phyloP scores from a whole-genome alignment of 192 early-diverging fungal species.

The Haplosporangium gracile region DNA sequence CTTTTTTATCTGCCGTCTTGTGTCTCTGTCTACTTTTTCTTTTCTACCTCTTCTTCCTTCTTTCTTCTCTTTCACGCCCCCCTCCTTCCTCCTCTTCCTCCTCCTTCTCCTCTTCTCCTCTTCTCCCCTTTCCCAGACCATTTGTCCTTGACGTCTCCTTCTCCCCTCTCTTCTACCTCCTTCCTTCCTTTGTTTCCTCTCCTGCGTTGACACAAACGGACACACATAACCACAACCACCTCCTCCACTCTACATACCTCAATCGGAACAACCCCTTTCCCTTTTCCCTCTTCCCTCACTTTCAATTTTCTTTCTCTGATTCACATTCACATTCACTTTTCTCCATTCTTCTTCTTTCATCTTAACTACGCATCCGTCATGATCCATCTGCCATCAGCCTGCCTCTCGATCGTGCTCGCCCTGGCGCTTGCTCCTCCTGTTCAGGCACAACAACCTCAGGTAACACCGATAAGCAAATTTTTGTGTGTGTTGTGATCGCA shows the following conservation, averaged over 20 bases:
- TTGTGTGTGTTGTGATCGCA: neutral
- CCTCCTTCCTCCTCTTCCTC: neutral
- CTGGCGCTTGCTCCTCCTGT: conserved; percentile 5
- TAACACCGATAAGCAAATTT: neutral
- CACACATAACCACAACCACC: neutral
- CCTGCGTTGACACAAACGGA: neutral
- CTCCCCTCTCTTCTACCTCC: neutral
- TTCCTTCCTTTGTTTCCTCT: neutral
- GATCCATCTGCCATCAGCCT: conserved; percentile 7
- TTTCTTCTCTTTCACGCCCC: neutral
- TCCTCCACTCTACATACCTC: neutral
- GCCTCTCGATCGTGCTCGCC: neutral
- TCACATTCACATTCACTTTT: neutral
- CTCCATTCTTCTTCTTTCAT: neutral
- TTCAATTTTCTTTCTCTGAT: neutral
- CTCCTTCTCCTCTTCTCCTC: neutral
- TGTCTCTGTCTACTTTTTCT: neutral
- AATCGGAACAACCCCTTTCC: neutral
- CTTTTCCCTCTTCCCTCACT: neutral
- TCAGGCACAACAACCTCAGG: conserved; percentile 7
- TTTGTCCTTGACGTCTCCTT: neutral
- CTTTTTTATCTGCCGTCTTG: neutral
- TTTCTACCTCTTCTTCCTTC: neutral
- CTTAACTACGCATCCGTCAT: neutral
- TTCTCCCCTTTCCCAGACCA: neutral